Conservation (phyloP, 2,329 filamentous ascomycete species). For the Fusarium acutatum region DNA sequence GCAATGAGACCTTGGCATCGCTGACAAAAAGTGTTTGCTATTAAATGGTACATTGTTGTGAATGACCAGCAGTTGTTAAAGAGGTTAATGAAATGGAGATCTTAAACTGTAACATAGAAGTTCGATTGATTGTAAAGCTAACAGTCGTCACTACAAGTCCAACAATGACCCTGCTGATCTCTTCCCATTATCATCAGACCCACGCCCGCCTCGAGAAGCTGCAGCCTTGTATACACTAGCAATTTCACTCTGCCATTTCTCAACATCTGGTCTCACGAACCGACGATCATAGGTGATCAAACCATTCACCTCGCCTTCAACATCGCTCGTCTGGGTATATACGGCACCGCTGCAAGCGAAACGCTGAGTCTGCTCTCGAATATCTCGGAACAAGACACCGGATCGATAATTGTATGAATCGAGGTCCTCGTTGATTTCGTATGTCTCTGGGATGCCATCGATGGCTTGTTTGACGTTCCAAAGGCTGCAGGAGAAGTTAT, state of each 20-base stretch:
- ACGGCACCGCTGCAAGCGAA: conserved; percentile 73
- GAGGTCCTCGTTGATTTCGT: conserved; percentile 68
- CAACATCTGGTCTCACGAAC: conserved; percentile 62
- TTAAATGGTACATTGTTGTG: neutral
- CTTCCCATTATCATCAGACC: neutral
- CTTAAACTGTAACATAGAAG: too few species aligned
- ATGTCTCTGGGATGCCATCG: conserved; percentile 69
- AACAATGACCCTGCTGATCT: neutral
- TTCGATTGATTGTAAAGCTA: accelerated
- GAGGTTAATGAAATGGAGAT: neutral
- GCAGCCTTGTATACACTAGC: conserved; percentile 67
- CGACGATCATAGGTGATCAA: conserved; percentile 74
- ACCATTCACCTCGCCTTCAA: conserved; percentile 79
- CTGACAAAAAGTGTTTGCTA: accelerated
- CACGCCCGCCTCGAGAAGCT: conserved; percentile 31
- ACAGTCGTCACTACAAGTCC: neutral
- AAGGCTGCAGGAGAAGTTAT: conserved; percentile 53
- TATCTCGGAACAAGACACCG: conserved; percentile 66
- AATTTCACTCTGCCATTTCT: conserved; percentile 69
- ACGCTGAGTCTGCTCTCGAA: conserved; percentile 66
- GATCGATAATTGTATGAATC: conserved; percentile 73
- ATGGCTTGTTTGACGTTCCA: conserved; percentile 71
- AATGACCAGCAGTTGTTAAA: neutral
- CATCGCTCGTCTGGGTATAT: conserved; percentile 79
- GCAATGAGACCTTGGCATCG: neutral